Evolutionary conservation across 106 monocot genomes (phyloP), one percentile per base, ranked within the genome.

Genomic region (Dendrobium chrysotoxum): DNA sequence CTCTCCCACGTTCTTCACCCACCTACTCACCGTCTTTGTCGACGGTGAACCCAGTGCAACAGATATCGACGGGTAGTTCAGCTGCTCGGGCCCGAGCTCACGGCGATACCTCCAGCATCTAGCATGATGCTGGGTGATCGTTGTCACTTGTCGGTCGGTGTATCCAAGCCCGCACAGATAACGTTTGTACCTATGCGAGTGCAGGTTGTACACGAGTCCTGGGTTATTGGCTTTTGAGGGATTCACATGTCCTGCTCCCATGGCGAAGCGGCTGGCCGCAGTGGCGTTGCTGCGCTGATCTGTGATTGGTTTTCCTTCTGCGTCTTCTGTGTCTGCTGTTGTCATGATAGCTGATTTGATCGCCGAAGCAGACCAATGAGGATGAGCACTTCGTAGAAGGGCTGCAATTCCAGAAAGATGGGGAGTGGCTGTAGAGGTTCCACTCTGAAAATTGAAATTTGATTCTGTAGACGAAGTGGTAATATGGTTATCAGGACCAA

Each of bases 311-410:
- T 83, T 80, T 10, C 79, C 76, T 23, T 70, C 47, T 6, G 66
- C 77, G 57, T 86, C 86, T 7, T 78, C 65, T 2, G 38, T 54
- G 40, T 75, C 67, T 23, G 91, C 80, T 3, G 91, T 79, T 18
- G 91, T 91, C 85, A 91, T 88, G 71, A 91, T 88, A 4, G 91
- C 91, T 1, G 88, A 91, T 25, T 84, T 84, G 2, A 91, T 85
- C 76, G 80, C 82, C 11, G 88, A 79, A 1, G 91, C 86, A 3
- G 86, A 80, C 88, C 88, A 88, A 13, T 40, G 21, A 6, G 40
- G 80, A 53, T 88, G 75, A 15, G n/a, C 18, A 25, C 41, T 25
- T 46, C 54, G 78, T 39, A 91, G 41, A 65, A 88, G 58, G 5
- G 91, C 91, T 0, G 91, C 91, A 23, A 85, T 79, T n/a, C 91